phyloP scores from a whole-genome alignment of 768 basidiomycete genomes.

The Tylopilus rubrobrunneus region DNA sequence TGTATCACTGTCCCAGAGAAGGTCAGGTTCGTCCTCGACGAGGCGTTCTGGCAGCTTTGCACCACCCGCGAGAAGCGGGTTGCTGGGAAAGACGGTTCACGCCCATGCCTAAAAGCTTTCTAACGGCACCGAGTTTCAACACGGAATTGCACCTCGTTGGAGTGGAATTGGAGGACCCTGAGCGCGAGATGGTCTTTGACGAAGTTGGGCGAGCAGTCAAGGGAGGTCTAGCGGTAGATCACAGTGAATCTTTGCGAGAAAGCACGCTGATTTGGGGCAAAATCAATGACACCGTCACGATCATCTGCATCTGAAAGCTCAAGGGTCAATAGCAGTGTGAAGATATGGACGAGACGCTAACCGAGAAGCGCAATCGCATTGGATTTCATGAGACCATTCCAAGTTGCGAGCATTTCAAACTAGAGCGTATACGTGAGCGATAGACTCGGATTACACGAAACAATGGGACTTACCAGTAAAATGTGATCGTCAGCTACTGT shows the following conservation, averaged over 20 bases:
- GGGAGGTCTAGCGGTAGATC: slow-evolving; percentile 44
- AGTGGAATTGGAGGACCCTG: slow-evolving; percentile 2
- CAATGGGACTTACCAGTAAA: slow-evolving; percentile 44
- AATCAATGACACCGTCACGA: slow-evolving; percentile 34
- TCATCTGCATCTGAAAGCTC: slow-evolving; percentile 40
- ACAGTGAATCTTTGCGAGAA: slow-evolving; percentile 47
- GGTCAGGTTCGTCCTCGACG: slow-evolving; percentile 42
- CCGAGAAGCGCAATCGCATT: slow-evolving; percentile 48
- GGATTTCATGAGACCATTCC: slow-evolving; percentile 53
- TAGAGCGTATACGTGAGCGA: slow-evolving; percentile 18
- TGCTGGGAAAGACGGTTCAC: slow-evolving; percentile 39
- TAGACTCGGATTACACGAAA: neutral
- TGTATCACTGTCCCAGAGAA: slow-evolving; percentile 41
- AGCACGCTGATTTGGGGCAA: slow-evolving; percentile 39
- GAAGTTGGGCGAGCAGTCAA: slow-evolving; percentile 25
- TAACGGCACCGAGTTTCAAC: slow-evolving; percentile 55
- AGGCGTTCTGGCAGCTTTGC: slow-evolving; percentile 47
- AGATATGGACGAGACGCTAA: slow-evolving; percentile 36
- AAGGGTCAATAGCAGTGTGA: slow-evolving; percentile 4
- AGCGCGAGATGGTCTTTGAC: slow-evolving; percentile 1
- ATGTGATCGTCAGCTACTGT: slow-evolving; percentile 42
- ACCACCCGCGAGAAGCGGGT: slow-evolving; percentile 41
- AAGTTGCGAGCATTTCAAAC: slow-evolving; percentile 49
- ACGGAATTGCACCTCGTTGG: slow-evolving; percentile 36
- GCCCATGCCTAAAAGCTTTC: slow-evolving; percentile 53